phyloP scores from a whole-genome alignment of 148 eudicot genomes.

The Diospyros lotus region DNA sequence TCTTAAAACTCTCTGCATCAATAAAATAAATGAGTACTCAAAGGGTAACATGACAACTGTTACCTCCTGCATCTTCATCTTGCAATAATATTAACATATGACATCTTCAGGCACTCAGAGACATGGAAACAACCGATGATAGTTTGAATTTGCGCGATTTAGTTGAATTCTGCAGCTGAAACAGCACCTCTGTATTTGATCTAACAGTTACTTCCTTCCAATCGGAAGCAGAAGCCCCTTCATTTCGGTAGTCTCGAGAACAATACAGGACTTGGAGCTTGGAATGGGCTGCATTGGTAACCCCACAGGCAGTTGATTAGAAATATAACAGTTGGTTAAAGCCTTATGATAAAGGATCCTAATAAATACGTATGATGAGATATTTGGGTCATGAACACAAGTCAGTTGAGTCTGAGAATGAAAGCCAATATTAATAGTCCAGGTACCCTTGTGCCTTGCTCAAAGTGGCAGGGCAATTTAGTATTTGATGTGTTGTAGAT shows the following conservation, averaged over 20 bases:
- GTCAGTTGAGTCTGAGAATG: too few species aligned
- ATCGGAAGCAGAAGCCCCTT: conserved; percentile 65
- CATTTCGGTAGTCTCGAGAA: conserved; percentile 72
- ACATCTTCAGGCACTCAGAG: conserved; percentile 64
- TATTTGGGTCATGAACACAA: neutral
- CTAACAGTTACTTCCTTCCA: conserved; percentile 74
- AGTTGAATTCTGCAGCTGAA: conserved; percentile 56
- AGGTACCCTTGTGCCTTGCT: too few species aligned
- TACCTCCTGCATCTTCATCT: neutral
- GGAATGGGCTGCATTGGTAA: conserved; percentile 61
- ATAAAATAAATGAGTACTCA: neutral
- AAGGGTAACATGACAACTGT: too few species aligned
- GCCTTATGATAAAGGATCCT: too few species aligned
- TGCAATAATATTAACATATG: neutral
- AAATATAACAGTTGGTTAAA: too few species aligned
- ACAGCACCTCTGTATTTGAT: conserved; percentile 74
- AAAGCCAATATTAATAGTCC: too few species aligned
- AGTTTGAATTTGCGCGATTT: conserved; percentile 72
- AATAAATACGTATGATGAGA: neutral
- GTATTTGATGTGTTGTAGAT: neutral
- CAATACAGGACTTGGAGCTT: conserved; percentile 75
- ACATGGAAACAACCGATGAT: conserved; percentile 62
- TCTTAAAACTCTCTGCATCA: too few species aligned
- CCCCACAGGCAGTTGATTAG: too few species aligned
- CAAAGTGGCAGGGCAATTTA: too few species aligned